Percentiles rank a stretch among this genome's conserved stretches.
These are phyloP conservation scores for Berkeleyomyces basicola DNA, from an alignment of 2,329 filamentous ascomycete species.

Conservation along the genomic window DNA sequence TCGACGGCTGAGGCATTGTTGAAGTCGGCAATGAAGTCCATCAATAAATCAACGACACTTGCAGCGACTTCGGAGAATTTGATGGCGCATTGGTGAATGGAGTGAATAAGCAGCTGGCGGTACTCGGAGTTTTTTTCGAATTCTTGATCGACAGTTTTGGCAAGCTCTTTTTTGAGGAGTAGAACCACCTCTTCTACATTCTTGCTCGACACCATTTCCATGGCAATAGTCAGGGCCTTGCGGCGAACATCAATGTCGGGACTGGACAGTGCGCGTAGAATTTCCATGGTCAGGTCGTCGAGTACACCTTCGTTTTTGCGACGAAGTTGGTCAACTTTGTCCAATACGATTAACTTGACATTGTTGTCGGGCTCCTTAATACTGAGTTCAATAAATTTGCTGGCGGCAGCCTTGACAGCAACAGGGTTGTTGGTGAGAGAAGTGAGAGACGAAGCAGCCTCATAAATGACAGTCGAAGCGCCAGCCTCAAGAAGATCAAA, in stretches of 20 bases:
- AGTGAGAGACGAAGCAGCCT: constrained; percentile 88
- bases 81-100: constrained; percentile 96
- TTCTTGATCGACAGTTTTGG: constrained; percentile 95
- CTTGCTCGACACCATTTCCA: constrained; percentile 98
- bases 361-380: constrained; percentile 99
- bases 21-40: constrained; percentile 98
- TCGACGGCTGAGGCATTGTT: constrained; percentile 94
- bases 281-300: constrained; percentile 93
- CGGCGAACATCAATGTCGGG: constrained; percentile 89
- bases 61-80: constrained; percentile 97
- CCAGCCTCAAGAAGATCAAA: constrained; percentile 91
- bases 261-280: constrained; percentile 83
- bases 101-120: constrained; percentile 84
- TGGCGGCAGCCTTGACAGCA: constrained; percentile 87
- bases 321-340: constrained; percentile 76
- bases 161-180: constrained; percentile 89
- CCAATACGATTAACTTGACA: constrained; percentile 93
- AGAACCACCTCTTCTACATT: constrained; percentile 97
- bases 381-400: constrained; percentile 90
- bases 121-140: constrained; percentile 98
- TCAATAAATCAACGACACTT: constrained; percentile 87
- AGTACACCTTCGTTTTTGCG: constrained; percentile 80
- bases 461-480: constrained; percentile 89
- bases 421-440: constrained; percentile 91
- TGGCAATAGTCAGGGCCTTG: constrained; percentile 75